A percentile compares a stretch with the other conserved stretches of the same genome.
These are phyloP conservation scores for Chaetomium tenue DNA, from an alignment of 495 filamentous ascomycete genomes.

Conservation along the genomic window DNA sequence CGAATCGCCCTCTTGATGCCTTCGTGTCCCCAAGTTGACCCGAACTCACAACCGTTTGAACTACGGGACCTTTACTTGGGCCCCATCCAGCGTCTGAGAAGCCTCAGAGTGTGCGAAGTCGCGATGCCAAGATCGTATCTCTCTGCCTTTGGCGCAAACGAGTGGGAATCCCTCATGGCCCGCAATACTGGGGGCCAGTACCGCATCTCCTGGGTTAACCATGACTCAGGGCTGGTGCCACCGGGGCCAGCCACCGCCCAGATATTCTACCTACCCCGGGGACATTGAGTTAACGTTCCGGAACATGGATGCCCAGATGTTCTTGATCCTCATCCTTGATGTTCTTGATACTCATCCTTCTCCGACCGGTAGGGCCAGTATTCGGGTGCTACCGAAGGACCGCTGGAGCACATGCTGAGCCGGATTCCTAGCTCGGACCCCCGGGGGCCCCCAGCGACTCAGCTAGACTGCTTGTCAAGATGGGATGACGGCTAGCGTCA, in stretches of 20 bases:
- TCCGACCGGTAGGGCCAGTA: no score
- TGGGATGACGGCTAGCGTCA: no score
- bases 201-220: constrained; percentile 14
- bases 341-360: no score
- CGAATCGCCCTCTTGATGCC: constrained; percentile 19
- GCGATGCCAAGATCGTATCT: constrained; percentile 14
- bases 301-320: not conserved
- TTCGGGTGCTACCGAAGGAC: not conserved
- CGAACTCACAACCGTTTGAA: not conserved
- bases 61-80: constrained; percentile 17
- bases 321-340: no score
- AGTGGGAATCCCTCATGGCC: not conserved
- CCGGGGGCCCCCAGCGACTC: no score
- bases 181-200: not conserved
- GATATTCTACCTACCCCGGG: not conserved
- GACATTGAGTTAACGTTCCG: not conserved
- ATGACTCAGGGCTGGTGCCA: not conserved
- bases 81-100: constrained; percentile 18
- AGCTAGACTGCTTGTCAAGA: no score
- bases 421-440: no score
- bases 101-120: constrained; percentile 16
- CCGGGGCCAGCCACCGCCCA: not conserved
- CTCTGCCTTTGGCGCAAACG: not conserved
- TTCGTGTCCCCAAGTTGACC: not conserved
- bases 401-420: not conserved